Evolutionary conservation across 257 asterid species (phyloP), one percentile per base, ranked within the genome.

Genomic region (Voacanga thouarsii): DNA sequence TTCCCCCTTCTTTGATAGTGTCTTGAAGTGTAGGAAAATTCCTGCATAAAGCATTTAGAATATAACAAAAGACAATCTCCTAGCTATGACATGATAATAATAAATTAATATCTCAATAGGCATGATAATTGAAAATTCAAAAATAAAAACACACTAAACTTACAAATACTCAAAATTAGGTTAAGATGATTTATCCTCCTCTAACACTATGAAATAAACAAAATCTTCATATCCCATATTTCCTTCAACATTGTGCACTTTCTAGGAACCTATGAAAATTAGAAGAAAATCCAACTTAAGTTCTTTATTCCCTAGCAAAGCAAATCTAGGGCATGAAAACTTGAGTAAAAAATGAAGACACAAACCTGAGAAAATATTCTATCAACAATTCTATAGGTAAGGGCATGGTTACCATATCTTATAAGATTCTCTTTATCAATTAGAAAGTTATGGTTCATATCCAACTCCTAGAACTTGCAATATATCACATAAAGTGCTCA

Each of bases 381-480:
- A 85, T 93, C 99, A 80, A 96, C 99, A 85, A 96, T 96, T 89
- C 99, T 88, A 92, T 96, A 96, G 44, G 99, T 96, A 74, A 96
- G 99, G 80, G 97, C 97, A 26, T 96, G 99, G 83, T 96, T 96
- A 80, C 99, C 99, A 86, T 96, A 96, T 92, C 95, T 90, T 80
- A 96, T 92, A 86, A 96, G 97, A 82, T 93, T 93, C 88, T 96
- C 99, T 84, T 96, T 96, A 84, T 96, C 99, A 67, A 96, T 96
- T 84, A 92, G 89, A 86, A 96, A 96, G 84, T 96, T 98, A 79
- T 96, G 99, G 86, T 96, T 98, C 19, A 97, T 87, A 77, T 96
- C 99, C 85, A 96, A 96, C 92, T 96, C 99, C 99, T 98, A 96
- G 80, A 96, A 96, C 89, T 96, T 96, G 97, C 99, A 96, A 85